These are phyloP conservation scores for Bipolaris sorokiniana DNA, from an alignment of 2,329 filamentous ascomycete species.

Conservation along the genomic window DNA sequence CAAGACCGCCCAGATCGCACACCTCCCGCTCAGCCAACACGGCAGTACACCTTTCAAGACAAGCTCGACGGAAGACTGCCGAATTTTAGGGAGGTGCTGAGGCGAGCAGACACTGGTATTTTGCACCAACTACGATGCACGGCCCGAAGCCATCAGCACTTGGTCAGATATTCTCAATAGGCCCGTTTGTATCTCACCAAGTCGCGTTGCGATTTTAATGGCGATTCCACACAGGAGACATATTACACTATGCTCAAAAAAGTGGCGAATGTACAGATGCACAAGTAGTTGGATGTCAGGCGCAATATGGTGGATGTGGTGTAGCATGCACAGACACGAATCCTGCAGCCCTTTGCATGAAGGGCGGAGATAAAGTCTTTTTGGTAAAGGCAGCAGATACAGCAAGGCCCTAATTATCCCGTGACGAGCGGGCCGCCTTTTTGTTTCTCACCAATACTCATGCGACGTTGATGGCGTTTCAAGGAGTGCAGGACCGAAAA, in stretches of 20 bases:
- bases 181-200: background rate
- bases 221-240: constrained; percentile 3
- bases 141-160: constrained; percentile 1
- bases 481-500: constrained; percentile 30
- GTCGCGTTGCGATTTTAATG: background rate
- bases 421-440: constrained; percentile 11
- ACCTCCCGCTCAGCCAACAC: background rate
- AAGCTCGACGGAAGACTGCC: constrained; percentile 4
- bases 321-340: constrained; percentile 6
- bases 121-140: constrained; percentile 4
- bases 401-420: constrained; percentile 6
- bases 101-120: background rate
- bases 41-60: background rate
- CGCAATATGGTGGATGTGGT: constrained; percentile 1
- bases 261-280: background rate
- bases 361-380: constrained; percentile 10
- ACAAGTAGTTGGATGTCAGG: background rate
- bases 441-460: constrained; percentile 31
- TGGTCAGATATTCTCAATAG: too few species aligned
- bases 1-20: background rate
- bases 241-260: background rate
- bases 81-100: background rate
- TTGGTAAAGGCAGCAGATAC: constrained; percentile 18
- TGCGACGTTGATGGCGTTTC: constrained; percentile 40
- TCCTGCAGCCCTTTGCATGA: constrained; percentile 17